Evolutionary conservation across 305 asterid genomes (phyloP), one percentile per base, ranked within the genome.

Genomic region (Fraxinus latifolia): DNA sequence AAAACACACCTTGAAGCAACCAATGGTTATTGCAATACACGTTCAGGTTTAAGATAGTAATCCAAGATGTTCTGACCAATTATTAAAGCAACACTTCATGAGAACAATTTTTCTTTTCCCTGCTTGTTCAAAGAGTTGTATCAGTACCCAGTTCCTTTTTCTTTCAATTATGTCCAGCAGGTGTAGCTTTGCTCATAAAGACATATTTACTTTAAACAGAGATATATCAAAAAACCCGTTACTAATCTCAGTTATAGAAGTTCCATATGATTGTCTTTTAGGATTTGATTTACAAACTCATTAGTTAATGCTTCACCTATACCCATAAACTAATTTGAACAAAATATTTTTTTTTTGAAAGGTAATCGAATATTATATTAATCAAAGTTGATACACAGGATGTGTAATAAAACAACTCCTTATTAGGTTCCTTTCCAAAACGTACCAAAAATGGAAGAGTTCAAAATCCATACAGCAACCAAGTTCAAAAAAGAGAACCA

Each of bases 401-500:
- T n/a, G n/a, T n/a, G n/a, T n/a, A n/a, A n/a, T n/a, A n/a, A n/a
- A n/a, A n/a, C n/a, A n/a, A n/a, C n/a, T n/a, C n/a, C n/a, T n/a
- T 19, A 78, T 12, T 62, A 58, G 4, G 65, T 21, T 34, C 75
- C 79, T 78, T 39, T 60, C 17, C 15, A n/a, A 71, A 60, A 29
- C 8, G 27, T 12, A 75, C 73, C 62, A 81, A 31, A 31, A 15
- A 70, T 70, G 23, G 76, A 72, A 34, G 12, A 15, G 23, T 44
- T 44, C 68, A 77, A 29, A 80, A 74, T 58, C 78, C 37, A 74
- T 80, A 78, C 79, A 60, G 76, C 77, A 50, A 70, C 58, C 21
- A 82, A 73, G 76, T 79, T 74, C 77, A 44, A 53, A 3, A 71
- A 33, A 15, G 23, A 82, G 75, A 75, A 81, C 74, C 65, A 78